Evolutionary conservation across 805 yeast species (phyloP).

Genomic region (Schizosaccharomyces lindneri): DNA sequence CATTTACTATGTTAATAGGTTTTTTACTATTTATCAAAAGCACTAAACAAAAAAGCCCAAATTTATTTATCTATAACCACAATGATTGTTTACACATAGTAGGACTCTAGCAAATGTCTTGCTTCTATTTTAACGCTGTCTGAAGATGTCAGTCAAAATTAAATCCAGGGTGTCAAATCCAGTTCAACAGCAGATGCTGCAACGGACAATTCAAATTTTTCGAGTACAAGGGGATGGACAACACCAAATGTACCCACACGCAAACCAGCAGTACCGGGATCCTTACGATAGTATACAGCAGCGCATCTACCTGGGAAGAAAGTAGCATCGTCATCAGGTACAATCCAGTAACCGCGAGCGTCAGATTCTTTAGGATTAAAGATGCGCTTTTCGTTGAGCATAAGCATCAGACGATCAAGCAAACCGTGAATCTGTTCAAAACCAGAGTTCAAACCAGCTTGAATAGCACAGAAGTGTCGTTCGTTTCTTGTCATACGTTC

Average conservation of each 20-base stretch:
- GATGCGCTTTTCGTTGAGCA: conserved; percentile 30
- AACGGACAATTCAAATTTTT: conserved; percentile 66
- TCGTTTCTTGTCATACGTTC: conserved; percentile 84
- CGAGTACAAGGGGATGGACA: conserved; percentile 81
- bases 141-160: conserved; percentile 5
- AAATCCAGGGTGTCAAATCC: conserved; percentile 68
- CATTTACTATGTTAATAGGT: too few species aligned
- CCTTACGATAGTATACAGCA: conserved; percentile 45
- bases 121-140: too few species aligned
- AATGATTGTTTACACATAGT: too few species aligned
- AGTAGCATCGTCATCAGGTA: conserved; percentile 20
- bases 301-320: conserved; percentile 98
- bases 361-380: conserved; percentile 35
- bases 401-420: conserved; percentile 84
- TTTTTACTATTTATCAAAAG: too few species aligned
- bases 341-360: conserved; percentile 27
- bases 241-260: conserved; percentile 70
- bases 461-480: conserved; percentile 85
- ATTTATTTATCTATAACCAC: too few species aligned
- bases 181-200: conserved; percentile 66
- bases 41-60: too few species aligned
- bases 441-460: conserved; percentile 85
- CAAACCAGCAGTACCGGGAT: conserved; percentile 15
- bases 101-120: too few species aligned
- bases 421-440: conserved; percentile 88